A percentile compares a stretch with the other conserved stretches of the same genome.
phyloP scores from a whole-genome alignment of 2,329 filamentous ascomycete species.

The Exophiala sp. region DNA sequence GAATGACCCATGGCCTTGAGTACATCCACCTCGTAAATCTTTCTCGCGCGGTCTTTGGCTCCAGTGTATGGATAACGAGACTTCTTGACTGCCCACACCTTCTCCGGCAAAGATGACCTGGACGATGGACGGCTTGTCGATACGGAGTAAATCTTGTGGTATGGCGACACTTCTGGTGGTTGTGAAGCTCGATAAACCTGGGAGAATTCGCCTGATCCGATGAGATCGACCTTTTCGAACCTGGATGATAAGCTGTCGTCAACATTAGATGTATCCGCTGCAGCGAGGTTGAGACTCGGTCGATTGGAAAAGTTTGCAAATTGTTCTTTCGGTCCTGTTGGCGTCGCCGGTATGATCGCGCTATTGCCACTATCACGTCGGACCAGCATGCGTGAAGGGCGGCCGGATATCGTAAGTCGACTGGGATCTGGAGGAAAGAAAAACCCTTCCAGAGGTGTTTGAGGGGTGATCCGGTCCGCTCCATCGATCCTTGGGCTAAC shows the following conservation, averaged over 20 bases:
- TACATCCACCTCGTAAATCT: slow-evolving; percentile 78
- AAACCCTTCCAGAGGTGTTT: slow-evolving; percentile 73
- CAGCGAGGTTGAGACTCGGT: slow-evolving; percentile 67
- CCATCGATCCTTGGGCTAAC: slow-evolving; percentile 60
- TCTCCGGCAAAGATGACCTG: slow-evolving; percentile 52
- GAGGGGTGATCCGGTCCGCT: slow-evolving; percentile 59
- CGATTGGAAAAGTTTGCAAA: slow-evolving; percentile 57
- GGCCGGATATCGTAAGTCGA: slow-evolving; percentile 74
- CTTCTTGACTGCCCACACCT: slow-evolving; percentile 91
- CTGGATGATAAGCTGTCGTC: slow-evolving; percentile 70
- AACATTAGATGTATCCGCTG: slow-evolving; percentile 66
- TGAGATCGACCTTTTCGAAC: slow-evolving; percentile 75
- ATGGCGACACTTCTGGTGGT: slow-evolving; percentile 36
- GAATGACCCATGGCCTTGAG: slow-evolving; percentile 72
- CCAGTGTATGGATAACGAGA: slow-evolving; percentile 76
- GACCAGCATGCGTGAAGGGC: slow-evolving; percentile 41
- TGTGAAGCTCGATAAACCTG: slow-evolving; percentile 76
- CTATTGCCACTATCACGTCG: slow-evolving; percentile 39
- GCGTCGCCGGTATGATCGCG: slow-evolving; percentile 69
- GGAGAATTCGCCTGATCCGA: slow-evolving; percentile 90
- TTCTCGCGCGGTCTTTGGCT: slow-evolving; percentile 72
- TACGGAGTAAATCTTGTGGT: slow-evolving; percentile 43
- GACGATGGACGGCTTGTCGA: slow-evolving; percentile 49
- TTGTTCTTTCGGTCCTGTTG: slow-evolving; percentile 64
- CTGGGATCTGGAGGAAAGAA: slow-evolving; percentile 76